Percentiles rank a stretch among this genome's conserved stretches.
Evolutionary conservation across 2,329 filamentous ascomycete genomes (phyloP).

Genomic region (Cercospora nicotianae): DNA sequence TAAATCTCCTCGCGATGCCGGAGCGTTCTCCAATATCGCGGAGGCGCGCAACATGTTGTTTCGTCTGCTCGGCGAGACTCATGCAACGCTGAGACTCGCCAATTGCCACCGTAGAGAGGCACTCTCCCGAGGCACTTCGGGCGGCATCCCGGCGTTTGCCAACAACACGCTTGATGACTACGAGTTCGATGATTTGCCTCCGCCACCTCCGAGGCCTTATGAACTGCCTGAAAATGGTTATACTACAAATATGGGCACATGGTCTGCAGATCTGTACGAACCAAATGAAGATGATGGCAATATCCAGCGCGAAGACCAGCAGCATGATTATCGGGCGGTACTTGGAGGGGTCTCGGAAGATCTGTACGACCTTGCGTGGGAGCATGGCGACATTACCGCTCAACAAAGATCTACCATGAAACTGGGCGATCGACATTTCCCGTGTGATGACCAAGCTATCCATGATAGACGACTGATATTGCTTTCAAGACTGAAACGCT

Average conservation of each 20-base stretch:
- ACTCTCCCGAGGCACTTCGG: background rate
- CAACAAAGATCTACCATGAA: slow-evolving; percentile 7
- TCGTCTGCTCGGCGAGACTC: slow-evolving; percentile 7
- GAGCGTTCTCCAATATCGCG: background rate
- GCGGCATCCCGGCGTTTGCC: slow-evolving; percentile 1
- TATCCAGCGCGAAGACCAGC: background rate
- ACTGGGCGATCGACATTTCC: slow-evolving; percentile 5
- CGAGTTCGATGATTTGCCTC: background rate
- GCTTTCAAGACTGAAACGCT: slow-evolving; percentile 7
- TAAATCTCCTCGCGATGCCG: background rate
- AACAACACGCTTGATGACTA: slow-evolving; percentile 5
- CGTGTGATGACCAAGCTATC: background rate
- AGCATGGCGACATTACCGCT: slow-evolving; percentile 3
- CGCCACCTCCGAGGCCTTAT: slow-evolving; percentile 6
- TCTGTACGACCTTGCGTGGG: background rate
- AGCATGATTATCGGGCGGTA: background rate
- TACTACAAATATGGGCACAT: background rate
- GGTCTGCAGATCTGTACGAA: slow-evolving; percentile 2
- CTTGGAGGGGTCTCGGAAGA: background rate
- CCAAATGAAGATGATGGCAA: background rate
- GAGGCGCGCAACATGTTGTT: slow-evolving; percentile 5
- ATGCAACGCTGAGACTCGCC: slow-evolving; percentile 6
- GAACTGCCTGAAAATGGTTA: background rate
- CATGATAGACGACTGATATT: background rate
- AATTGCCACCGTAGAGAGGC: background rate